A percentile compares a stretch with the other conserved stretches of the same genome.
Evolutionary conservation across 257 asterid genomes (phyloP).

Genomic region (Primulina huaijiensis): DNA sequence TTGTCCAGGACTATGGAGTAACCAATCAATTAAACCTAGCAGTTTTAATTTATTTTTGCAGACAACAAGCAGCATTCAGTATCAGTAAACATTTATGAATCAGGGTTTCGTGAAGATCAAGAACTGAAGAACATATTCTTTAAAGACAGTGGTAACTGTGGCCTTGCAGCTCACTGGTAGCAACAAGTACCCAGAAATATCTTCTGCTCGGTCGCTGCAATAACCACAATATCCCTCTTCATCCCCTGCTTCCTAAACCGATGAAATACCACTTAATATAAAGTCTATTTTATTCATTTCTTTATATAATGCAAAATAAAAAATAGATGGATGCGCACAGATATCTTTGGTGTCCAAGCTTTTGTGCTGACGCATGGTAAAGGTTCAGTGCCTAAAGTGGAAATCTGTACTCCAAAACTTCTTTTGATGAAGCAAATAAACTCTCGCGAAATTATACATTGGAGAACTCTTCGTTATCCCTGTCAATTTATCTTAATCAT

Average conservation of each 20-base stretch:
- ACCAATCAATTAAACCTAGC: background rate
- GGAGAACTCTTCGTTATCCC: no score
- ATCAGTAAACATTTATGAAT: background rate
- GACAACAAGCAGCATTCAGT: background rate
- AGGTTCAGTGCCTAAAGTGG: no score
- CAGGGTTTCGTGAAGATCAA: conserved; percentile 44
- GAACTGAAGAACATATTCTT: conserved; percentile 10
- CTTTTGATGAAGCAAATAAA: background rate
- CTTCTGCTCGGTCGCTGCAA: conserved; percentile 19
- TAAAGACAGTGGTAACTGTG: conserved; percentile 32
- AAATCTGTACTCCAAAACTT: background rate
- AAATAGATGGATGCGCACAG: background rate
- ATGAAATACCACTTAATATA: background rate
- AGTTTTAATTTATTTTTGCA: background rate
- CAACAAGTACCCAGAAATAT: conserved; percentile 68
- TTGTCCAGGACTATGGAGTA: background rate
- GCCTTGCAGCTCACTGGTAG: conserved; percentile 31
- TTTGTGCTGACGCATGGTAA: no score
- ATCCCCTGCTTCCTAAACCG: conserved; percentile 24
- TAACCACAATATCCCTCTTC: conserved; percentile 38
- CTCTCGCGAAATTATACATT: no score
- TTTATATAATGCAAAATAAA: background rate
- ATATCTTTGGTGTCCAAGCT: no score
- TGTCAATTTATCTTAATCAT: no score
- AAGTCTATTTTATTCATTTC: background rate